phyloP scores from a whole-genome alignment of 2,329 filamentous ascomycete species.

The Sclerotinia borealis region DNA sequence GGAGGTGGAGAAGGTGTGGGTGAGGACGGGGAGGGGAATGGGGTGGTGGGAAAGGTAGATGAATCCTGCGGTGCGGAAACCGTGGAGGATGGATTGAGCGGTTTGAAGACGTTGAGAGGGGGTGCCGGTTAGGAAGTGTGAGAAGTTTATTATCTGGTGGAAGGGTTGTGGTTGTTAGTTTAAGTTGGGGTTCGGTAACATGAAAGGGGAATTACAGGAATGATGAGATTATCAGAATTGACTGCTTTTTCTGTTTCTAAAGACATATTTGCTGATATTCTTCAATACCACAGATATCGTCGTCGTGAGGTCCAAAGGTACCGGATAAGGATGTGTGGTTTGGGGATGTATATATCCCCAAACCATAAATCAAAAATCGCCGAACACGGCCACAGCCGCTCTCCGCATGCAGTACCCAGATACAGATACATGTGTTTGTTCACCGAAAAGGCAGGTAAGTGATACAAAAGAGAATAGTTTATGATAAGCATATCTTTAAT shows the following conservation, averaged over 20 bases:
- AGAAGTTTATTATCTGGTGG: conserved; percentile 70
- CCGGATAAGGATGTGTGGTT: neutral
- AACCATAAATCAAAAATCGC: neutral
- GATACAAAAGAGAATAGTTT: neutral
- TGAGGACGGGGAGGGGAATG: conserved; percentile 53
- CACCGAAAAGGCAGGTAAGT: neutral
- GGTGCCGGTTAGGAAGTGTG: conserved; percentile 60
- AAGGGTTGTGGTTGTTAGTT: neutral
- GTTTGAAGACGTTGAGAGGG: conserved; percentile 54
- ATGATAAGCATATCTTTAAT: neutral
- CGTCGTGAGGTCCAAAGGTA: neutral
- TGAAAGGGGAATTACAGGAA: conserved; percentile 41
- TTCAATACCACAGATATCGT: neutral
- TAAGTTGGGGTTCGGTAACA: neutral
- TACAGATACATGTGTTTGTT: neutral
- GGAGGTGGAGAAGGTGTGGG: conserved; percentile 59
- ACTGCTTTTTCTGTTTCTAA: conserved; percentile 32
- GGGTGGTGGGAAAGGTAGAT: conserved; percentile 80
- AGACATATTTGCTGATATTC: neutral
- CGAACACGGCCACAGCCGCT: conserved; percentile 8
- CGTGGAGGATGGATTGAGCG: conserved; percentile 66
- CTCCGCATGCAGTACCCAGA: neutral
- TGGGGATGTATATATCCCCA: neutral
- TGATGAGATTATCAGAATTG: conserved; percentile 46
- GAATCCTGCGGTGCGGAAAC: conserved; percentile 83